Evolutionary conservation across 2,329 filamentous ascomycete genomes (phyloP).

Genomic region (Reticulascus tulasneorum): DNA sequence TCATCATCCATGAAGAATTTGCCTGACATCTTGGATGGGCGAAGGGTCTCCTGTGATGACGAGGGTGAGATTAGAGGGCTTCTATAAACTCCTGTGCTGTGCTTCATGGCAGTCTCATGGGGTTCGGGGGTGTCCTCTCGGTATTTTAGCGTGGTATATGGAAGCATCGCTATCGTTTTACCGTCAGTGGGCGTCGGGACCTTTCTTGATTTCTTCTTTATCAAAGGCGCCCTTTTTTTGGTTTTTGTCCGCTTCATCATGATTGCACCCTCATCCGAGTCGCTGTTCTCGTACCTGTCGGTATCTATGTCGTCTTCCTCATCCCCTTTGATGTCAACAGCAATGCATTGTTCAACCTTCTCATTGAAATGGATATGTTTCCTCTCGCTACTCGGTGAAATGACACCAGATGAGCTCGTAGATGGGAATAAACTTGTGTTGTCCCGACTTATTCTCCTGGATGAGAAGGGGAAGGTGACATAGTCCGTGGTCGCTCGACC

Average conservation of each 20-base stretch:
- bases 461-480: constrained; percentile 60
- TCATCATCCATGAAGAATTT: constrained; percentile 61
- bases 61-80: constrained; percentile 63
- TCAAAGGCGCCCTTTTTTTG: constrained; percentile 53
- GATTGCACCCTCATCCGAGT: constrained; percentile 72
- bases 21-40: constrained; percentile 63
- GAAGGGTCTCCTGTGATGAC: constrained; percentile 77
- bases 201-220: constrained; percentile 37
- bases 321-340: constrained; percentile 79
- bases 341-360: constrained; percentile 92
- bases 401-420: constrained; percentile 64
- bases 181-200: constrained; percentile 56
- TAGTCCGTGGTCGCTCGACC: constrained; percentile 67
- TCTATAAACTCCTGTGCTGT: constrained; percentile 44
- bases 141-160: constrained; percentile 84
- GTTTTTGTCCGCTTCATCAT: constrained; percentile 72
- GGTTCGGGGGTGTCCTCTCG: constrained; percentile 71
- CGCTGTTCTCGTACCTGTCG: constrained; percentile 48
- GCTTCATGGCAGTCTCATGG: constrained; percentile 58
- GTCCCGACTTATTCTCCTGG: constrained; percentile 56
- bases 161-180: constrained; percentile 84
- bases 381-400: constrained; percentile 60
- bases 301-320: constrained; percentile 58
- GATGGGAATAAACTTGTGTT: constrained; percentile 64
- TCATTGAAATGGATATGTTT: constrained; percentile 97